Evolutionary conservation across 2,329 filamentous ascomycete genomes (phyloP).

Genomic region (Arachnomyces sp.): DNA sequence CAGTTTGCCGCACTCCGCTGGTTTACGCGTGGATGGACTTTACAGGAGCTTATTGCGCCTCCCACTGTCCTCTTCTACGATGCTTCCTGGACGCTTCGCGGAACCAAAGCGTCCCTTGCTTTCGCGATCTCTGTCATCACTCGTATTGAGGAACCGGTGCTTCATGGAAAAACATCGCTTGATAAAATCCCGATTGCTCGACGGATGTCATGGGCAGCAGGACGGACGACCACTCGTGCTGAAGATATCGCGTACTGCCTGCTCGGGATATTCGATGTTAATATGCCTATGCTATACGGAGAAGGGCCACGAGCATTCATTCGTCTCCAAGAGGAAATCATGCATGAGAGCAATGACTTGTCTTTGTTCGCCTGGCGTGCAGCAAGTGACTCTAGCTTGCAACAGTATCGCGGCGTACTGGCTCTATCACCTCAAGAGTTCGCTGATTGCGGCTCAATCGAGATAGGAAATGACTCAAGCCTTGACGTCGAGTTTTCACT

Average conservation of each 20-base stretch:
- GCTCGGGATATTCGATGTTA: constrained; percentile 22
- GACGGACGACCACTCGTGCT: constrained; percentile 15
- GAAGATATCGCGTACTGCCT: constrained; percentile 24
- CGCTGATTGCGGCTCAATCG: no score
- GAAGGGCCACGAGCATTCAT: constrained; percentile 20
- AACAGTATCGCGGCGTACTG: no score
- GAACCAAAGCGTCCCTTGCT: constrained; percentile 4
- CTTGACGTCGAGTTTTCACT: no score
- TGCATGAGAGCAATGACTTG: constrained; percentile 18
- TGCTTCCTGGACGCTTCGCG: constrained; percentile 2
- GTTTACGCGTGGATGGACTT: constrained; percentile 8
- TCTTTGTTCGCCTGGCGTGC: constrained; percentile 12
- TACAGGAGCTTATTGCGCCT: constrained; percentile 8
- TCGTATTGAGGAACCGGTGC: constrained; percentile 1
- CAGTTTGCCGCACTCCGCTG: constrained; percentile 4
- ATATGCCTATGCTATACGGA: constrained; percentile 24
- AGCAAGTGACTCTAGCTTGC: no score
- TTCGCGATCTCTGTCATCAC: constrained; percentile 5
- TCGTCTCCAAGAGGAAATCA: constrained; percentile 24
- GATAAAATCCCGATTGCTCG: constrained; percentile 8
- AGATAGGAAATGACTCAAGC: no score
- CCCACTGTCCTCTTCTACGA: constrained; percentile 5
- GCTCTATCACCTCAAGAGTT: no score
- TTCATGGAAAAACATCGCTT: neutral
- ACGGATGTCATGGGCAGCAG: constrained; percentile 22